phyloP scores from a whole-genome alignment of 805 yeast genomes.

The Alloascoidea africana region DNA sequence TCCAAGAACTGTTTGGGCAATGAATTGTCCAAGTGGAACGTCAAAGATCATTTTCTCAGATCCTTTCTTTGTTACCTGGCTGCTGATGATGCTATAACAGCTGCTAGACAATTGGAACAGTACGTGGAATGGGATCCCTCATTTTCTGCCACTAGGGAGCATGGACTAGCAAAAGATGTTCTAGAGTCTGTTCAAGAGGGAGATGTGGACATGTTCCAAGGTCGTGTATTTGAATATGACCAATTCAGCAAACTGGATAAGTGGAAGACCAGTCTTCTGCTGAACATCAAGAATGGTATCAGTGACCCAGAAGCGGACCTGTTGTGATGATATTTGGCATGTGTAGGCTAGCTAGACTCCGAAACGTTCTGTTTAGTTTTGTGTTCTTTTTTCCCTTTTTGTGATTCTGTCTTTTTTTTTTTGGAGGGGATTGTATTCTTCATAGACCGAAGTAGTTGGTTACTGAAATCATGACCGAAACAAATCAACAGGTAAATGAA shows the following conservation, averaged over 20 bases:
- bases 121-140: conserved; percentile 59
- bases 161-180: conserved; percentile 46
- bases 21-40: conserved; percentile 72
- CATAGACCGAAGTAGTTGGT: too few species aligned
- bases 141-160: conserved; percentile 59
- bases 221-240: conserved; percentile 68
- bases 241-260: conserved; percentile 81
- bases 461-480: too few species aligned
- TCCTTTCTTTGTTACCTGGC: conserved; percentile 75
- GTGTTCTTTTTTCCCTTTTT: too few species aligned
- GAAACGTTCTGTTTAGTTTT: too few species aligned
- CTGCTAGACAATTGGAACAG: conserved; percentile 51
- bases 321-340: too few species aligned
- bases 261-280: conserved; percentile 73
- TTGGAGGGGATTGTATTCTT: too few species aligned
- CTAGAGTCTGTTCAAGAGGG: conserved; percentile 67
- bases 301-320: conserved; percentile 62
- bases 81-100: conserved; percentile 73
- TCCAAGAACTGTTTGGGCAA: conserved; percentile 65
- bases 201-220: conserved; percentile 62
- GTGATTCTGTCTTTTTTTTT: too few species aligned
- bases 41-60: conserved; percentile 84
- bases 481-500: too few species aligned
- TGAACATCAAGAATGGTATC: conserved; percentile 65
- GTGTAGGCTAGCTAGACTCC: too few species aligned